phyloP scores from a whole-genome alignment of 257 asterid species.

The Sherardia arvensis region DNA sequence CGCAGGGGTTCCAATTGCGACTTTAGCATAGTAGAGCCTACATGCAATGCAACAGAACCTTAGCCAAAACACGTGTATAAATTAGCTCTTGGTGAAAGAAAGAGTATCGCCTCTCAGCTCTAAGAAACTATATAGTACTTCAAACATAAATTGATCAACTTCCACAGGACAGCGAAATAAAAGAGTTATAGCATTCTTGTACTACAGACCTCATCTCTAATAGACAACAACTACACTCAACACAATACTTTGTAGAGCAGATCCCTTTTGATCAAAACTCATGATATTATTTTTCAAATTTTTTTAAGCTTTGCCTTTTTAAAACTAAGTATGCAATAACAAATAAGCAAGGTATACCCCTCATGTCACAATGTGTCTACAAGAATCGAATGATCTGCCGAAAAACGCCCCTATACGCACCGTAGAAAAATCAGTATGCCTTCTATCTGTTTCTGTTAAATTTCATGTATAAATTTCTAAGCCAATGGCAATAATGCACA shows the following conservation, averaged over 20 bases:
- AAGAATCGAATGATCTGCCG: neutral
- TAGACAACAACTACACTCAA: neutral
- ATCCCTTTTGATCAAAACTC: neutral
- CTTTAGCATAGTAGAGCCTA: constrained; percentile 95
- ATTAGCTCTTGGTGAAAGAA: neutral
- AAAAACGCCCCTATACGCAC: neutral
- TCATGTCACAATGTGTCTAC: neutral
- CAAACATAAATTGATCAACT: neutral
- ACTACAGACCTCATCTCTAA: neutral
- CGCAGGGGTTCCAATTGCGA: constrained; percentile 94
- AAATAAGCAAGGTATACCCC: neutral
- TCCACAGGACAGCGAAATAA: neutral
- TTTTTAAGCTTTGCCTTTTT: neutral
- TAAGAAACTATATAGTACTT: neutral
- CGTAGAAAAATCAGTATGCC: neutral
- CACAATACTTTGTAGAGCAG: neutral
- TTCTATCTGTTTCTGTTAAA: neutral
- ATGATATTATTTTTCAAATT: too few species aligned
- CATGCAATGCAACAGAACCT: constrained; percentile 10
- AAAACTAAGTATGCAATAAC: neutral
- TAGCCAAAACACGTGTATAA: neutral
- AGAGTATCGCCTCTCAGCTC: neutral
- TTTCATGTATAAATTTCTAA: neutral
- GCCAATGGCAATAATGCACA: neutral
- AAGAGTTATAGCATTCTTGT: neutral